A percentile compares a stretch with the other conserved stretches of the same genome.
These are phyloP conservation scores for Colletotrichum ledebouriae DNA, from an alignment of 2,329 filamentous ascomycete genomes.

Conservation along the genomic window DNA sequence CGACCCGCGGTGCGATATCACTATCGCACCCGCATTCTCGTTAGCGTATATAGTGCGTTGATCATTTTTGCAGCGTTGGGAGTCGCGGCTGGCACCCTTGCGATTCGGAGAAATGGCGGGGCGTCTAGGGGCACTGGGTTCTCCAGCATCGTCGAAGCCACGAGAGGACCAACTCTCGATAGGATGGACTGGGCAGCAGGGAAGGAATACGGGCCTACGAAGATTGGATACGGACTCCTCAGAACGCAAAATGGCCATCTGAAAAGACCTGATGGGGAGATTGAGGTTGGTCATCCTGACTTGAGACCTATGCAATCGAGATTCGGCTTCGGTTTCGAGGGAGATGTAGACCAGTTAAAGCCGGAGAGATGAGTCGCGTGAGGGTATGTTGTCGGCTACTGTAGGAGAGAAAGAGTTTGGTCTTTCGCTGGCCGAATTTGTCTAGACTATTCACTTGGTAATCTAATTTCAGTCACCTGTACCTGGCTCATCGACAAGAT, in stretches of 20 bases:
- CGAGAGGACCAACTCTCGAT: conserved; percentile 51
- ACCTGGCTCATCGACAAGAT: no score
- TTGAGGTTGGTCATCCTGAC: neutral
- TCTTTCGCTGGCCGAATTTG: no score
- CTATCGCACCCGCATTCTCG: conserved; percentile 49
- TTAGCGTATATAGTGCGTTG: conserved; percentile 50
- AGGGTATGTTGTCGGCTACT: no score
- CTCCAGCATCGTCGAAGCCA: conserved; percentile 54
- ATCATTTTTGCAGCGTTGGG: conserved; percentile 47
- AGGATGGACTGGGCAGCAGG: conserved; percentile 45
- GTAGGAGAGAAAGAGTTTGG: no score
- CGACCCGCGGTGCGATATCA: conserved; percentile 47
- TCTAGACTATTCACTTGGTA: no score
- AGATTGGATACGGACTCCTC: neutral
- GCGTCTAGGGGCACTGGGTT: conserved; percentile 51
- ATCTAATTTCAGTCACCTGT: no score
- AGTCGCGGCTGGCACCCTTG: conserved; percentile 47
- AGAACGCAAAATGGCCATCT: neutral
- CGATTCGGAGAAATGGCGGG: conserved; percentile 49
- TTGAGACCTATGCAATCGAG: neutral
- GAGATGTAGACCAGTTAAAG: conserved; percentile 10
- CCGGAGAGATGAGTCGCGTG: neutral
- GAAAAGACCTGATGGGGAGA: neutral
- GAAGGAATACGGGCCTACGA: conserved; percentile 5
- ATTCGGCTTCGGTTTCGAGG: conserved; percentile 47